Evolutionary conservation across 306 rosid genomes (phyloP).

Genomic region (Ziziphus jujuba): DNA sequence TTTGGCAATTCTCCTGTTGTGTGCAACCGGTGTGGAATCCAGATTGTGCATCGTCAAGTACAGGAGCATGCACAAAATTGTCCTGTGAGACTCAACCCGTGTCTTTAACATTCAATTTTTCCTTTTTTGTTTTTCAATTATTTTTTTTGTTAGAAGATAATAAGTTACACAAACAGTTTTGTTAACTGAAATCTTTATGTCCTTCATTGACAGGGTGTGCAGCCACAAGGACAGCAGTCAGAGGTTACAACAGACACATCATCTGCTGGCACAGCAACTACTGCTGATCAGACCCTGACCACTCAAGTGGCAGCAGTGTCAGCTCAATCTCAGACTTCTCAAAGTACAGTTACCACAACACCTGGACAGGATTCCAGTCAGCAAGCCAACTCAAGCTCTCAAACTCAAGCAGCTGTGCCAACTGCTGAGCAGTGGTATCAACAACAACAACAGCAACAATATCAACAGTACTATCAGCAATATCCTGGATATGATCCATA

Average conservation of each 20-base stretch:
- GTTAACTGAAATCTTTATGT: slow-evolving; percentile 13
- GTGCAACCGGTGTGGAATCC: slow-evolving; percentile 89
- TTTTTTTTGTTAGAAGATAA: neutral
- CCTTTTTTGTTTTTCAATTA: neutral
- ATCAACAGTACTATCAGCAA: slow-evolving; percentile 90
- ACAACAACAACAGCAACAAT: slow-evolving; percentile 79
- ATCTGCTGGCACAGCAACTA: slow-evolving; percentile 39
- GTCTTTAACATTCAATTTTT: neutral
- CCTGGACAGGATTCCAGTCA: slow-evolving; percentile 63
- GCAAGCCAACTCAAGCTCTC: slow-evolving; percentile 52
- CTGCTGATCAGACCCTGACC: slow-evolving; percentile 56
- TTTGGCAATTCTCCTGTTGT: slow-evolving; percentile 95
- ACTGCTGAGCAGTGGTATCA: slow-evolving; percentile 91
- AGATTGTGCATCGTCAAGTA: slow-evolving; percentile 90
- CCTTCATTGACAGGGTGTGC: slow-evolving; percentile 64
- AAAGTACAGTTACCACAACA: slow-evolving; percentile 42
- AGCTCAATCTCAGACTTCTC: slow-evolving; percentile 61
- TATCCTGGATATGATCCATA: slow-evolving; percentile 88
- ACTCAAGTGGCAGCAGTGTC: slow-evolving; percentile 39
- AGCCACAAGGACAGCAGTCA: slow-evolving; percentile 62
- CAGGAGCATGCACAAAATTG: slow-evolving; percentile 95
- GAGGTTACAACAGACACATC: slow-evolving; percentile 49
- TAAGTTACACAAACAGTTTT: neutral
- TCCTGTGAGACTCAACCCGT: slow-evolving; percentile 51
- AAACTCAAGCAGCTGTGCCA: slow-evolving; percentile 55